Evolutionary conservation across 306 rosid genomes (phyloP).

Genomic region (Sphenostylis stenocarpa): DNA sequence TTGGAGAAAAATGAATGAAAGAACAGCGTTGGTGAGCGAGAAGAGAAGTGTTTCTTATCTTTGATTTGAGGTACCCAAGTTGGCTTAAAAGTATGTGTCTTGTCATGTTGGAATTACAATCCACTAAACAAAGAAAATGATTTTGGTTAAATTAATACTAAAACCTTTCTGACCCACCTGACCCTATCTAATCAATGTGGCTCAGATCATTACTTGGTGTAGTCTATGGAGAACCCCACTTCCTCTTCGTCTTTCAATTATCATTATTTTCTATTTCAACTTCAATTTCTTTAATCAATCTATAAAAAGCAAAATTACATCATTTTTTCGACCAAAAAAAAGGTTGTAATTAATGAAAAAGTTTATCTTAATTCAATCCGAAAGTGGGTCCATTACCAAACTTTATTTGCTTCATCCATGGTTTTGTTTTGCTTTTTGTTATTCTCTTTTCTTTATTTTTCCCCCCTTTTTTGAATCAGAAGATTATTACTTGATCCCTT

Average conservation of each 20-base stretch:
- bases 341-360: background rate
- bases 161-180: constrained; percentile 7
- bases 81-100: background rate
- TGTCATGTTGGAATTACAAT: background rate
- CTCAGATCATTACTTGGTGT: background rate
- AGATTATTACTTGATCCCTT: background rate
- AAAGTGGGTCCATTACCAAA: background rate
- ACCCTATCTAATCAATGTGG: background rate
- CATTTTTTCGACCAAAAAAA: background rate
- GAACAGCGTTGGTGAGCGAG: too few relatives aligned
- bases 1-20: too few relatives aligned
- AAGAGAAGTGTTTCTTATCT: too few relatives aligned
- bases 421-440: background rate
- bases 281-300: background rate
- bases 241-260: background rate
- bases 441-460: background rate
- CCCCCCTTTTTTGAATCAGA: background rate
- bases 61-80: background rate
- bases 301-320: background rate
- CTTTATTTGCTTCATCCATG: background rate
- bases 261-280: background rate
- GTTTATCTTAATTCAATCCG: constrained; percentile 14
- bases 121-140: constrained; percentile 20
- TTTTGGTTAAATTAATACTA: background rate
- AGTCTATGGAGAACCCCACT: constrained; percentile 6